Conservation (phyloP, 2,329 filamentous ascomycete species). For the Neospermospora avenae region DNA sequence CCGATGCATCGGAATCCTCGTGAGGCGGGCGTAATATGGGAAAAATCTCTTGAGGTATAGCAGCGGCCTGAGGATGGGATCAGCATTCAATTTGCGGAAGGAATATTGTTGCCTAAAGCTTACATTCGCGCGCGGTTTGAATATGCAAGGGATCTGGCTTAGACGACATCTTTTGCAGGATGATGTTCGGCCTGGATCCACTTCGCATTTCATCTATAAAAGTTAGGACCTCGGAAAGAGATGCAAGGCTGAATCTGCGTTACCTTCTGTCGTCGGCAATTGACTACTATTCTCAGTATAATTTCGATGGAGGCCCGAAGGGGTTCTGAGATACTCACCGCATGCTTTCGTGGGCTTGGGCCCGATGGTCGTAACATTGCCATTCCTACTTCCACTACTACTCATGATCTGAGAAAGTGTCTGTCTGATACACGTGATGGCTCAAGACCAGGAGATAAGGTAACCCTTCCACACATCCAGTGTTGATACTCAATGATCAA, state of each 20-base stretch:
- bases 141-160: conserved; percentile 39
- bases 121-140: conserved; percentile 41
- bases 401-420: conserved; percentile 6
- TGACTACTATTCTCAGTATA: conserved; percentile 5
- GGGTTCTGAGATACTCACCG: background rate
- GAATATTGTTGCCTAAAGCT: conserved; percentile 19
- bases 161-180: conserved; percentile 37
- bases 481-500: conserved; percentile 6
- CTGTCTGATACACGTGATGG: conserved; percentile 13
- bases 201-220: conserved; percentile 38
- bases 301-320: background rate
- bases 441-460: conserved; percentile 5
- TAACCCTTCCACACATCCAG: conserved; percentile 1
- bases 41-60: conserved; percentile 13
- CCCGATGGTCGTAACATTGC: conserved; percentile 9
- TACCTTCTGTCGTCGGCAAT: conserved; percentile 19
- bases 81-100: conserved; percentile 14
- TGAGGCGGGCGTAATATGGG: conserved; percentile 7
- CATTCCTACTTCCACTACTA: conserved; percentile 8
- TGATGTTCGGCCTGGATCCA: conserved; percentile 31
- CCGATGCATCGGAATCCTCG: conserved; percentile 8
- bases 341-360: conserved; percentile 20
- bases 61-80: conserved; percentile 15
- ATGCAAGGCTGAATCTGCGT: background rate
- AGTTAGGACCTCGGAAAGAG: conserved; percentile 5